These are phyloP conservation scores for Globisporangium radiosum DNA, from an alignment of 352 stramenopile genomes.

Conservation along the genomic window DNA sequence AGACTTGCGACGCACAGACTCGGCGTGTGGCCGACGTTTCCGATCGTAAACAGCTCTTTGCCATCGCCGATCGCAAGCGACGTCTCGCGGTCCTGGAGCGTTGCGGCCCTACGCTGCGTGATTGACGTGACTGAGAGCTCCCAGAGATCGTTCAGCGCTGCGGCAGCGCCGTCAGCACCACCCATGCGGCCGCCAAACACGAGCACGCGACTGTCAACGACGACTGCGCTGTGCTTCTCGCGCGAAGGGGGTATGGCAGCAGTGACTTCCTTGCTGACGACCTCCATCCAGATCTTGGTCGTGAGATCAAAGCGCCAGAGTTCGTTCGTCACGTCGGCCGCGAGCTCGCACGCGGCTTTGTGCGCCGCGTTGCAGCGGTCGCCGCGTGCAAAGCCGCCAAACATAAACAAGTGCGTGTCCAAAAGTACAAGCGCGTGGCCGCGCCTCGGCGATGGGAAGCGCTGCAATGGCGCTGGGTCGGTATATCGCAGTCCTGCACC, in stretches of 20 bases:
- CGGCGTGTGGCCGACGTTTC: slow-evolving; percentile 20
- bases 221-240: slow-evolving; percentile 55
- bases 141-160: slow-evolving; percentile 54
- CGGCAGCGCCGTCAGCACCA: slow-evolving; percentile 17
- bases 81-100: slow-evolving; percentile 31
- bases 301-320: slow-evolving; percentile 59
- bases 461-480: slow-evolving; percentile 21
- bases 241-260: slow-evolving; percentile 20
- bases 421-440: slow-evolving; percentile 52
- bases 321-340: slow-evolving; percentile 46
- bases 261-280: slow-evolving; percentile 10
- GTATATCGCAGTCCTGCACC: slow-evolving; percentile 24
- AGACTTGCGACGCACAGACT: slow-evolving; percentile 45
- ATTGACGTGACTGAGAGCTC: slow-evolving; percentile 47
- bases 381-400: slow-evolving; percentile 49
- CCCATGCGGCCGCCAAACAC: slow-evolving; percentile 50
- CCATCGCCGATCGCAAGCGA: slow-evolving; percentile 40
- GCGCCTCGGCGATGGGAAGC: slow-evolving; percentile 44
- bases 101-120: slow-evolving; percentile 20
- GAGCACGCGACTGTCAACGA: slow-evolving; percentile 38
- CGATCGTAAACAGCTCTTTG: slow-evolving; percentile 39
- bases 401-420: slow-evolving; percentile 50
- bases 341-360: slow-evolving; percentile 33
- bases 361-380: slow-evolving; percentile 48
- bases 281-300: slow-evolving; percentile 45